phyloP scores from a whole-genome alignment of 192 early-diverging fungal genomes.

The Linnemannia hyalina region DNA sequence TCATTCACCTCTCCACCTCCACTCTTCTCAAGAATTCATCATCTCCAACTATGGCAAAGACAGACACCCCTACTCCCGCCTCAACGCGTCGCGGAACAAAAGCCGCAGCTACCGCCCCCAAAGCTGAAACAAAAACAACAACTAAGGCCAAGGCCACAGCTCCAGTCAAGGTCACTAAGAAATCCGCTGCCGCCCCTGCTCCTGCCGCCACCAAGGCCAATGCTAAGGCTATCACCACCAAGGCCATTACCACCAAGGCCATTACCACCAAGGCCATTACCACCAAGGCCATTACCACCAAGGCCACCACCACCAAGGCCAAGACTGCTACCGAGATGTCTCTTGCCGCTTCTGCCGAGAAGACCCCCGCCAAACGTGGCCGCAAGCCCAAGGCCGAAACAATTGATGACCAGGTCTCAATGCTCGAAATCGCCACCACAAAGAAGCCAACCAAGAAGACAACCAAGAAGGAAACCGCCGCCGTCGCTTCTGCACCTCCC shows the following conservation, averaged over 20 bases:
- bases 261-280: neutral
- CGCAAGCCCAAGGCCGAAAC: slow-evolving; percentile 25
- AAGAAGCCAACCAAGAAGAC: neutral
- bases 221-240: too few species aligned
- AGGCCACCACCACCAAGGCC: neutral
- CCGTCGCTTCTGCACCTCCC: neutral
- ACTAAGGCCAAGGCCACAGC: neutral
- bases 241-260: neutral
- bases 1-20: neutral
- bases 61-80: neutral
- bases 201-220: neutral
- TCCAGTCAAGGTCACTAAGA: neutral
- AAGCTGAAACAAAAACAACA: neutral
- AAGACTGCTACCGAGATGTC: neutral
- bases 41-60: neutral
- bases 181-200: neutral
- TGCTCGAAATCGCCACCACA: neutral
- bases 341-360: neutral
- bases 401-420: slow-evolving; percentile 18
- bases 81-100: slow-evolving; percentile 7
- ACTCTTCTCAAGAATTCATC: slow-evolving; percentile 2
- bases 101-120: neutral
- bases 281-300: neutral
- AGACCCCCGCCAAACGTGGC: slow-evolving; percentile 13
- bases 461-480: neutral